A percentile compares a stretch with the other conserved stretches of the same genome.
Evolutionary conservation across 2,329 filamentous ascomycete species (phyloP).

Genomic region (Pyrenochaeta sp.): DNA sequence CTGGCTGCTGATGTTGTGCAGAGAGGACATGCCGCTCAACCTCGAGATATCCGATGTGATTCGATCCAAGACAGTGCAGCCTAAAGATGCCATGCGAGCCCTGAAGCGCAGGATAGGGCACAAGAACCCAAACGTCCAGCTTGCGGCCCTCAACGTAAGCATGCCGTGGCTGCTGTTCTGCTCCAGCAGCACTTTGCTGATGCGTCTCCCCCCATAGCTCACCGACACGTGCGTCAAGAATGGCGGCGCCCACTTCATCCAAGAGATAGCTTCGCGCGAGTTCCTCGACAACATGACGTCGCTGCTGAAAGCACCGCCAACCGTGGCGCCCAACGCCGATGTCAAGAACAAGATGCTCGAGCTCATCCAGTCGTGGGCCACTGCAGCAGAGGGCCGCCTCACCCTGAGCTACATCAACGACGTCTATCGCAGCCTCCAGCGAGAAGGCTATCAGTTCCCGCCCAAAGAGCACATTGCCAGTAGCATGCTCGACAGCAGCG

Average conservation of each 20-base stretch:
- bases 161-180: neutral
- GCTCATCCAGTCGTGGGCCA: constrained; percentile 91
- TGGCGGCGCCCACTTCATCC: constrained; percentile 91
- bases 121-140: constrained; percentile 96
- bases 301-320: constrained; percentile 80
- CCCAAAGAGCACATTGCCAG: constrained; percentile 87
- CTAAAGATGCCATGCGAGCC: constrained; percentile 97
- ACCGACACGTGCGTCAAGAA: constrained; percentile 99
- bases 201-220: constrained; percentile 62
- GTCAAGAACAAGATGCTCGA: constrained; percentile 92
- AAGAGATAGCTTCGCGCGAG: constrained; percentile 94
- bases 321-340: constrained; percentile 78
- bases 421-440: constrained; percentile 82
- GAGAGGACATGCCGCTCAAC: constrained; percentile 96
- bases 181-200: constrained; percentile 16
- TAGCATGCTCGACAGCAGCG: constrained; percentile 97
- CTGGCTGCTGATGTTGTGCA: constrained; percentile 49
- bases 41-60: constrained; percentile 98
- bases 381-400: constrained; percentile 83
- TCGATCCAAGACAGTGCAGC: constrained; percentile 94
- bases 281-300: constrained; percentile 98
- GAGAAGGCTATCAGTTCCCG: constrained; percentile 88
- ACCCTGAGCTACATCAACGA: constrained; percentile 88
- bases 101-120: constrained; percentile 93
- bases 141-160: constrained; percentile 89